Percentiles rank a stretch among this genome's conserved stretches.
Conservation (phyloP, 768 basidiomycete species). For the Leucocoprinus birnbaumii region DNA sequence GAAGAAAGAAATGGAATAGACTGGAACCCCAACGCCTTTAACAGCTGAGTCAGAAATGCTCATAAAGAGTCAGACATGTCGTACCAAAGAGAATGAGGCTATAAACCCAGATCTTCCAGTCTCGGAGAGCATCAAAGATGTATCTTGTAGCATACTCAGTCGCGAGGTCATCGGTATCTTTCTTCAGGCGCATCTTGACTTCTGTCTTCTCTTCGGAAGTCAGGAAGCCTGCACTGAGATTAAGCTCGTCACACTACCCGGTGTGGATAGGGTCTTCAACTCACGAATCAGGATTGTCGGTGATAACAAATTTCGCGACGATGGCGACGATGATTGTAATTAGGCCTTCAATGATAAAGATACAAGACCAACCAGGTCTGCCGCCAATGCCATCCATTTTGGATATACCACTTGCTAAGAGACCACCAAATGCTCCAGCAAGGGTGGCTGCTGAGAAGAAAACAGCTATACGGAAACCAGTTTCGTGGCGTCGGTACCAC, state of each 20-base stretch:
- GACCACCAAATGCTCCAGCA: slow-evolving; percentile 28
- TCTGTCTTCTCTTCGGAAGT: slow-evolving; percentile 26
- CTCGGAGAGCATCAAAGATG: slow-evolving; percentile 22
- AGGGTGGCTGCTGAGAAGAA: slow-evolving; percentile 31
- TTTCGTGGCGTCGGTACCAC: slow-evolving; percentile 29
- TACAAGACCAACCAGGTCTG: slow-evolving; percentile 30
- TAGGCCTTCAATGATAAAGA: slow-evolving; percentile 30
- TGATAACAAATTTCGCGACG: slow-evolving; percentile 19
- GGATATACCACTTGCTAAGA: slow-evolving; percentile 26
- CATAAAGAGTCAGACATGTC: neutral
- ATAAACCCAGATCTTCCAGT: slow-evolving; percentile 33
- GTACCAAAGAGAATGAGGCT: slow-evolving; percentile 29
- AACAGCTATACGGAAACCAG: slow-evolving; percentile 28
- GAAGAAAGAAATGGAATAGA: slow-evolving; percentile 30
- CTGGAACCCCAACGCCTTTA: slow-evolving; percentile 26
- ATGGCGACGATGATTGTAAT: slow-evolving; percentile 23
- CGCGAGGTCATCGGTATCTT: slow-evolving; percentile 23
- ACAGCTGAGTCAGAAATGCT: neutral
- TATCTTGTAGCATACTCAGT: slow-evolving; percentile 26
- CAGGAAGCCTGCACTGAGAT: slow-evolving; percentile 25
- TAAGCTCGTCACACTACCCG: neutral
- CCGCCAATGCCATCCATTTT: slow-evolving; percentile 24
- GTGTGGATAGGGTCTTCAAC: too few relatives aligned
- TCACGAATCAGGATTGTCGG: too few relatives aligned
- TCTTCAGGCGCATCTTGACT: slow-evolving; percentile 23